A percentile compares a stretch with the other conserved stretches of the same genome.
Conservation (phyloP, 108 stramenopile species). For the Epipyxis sp. region DNA sequence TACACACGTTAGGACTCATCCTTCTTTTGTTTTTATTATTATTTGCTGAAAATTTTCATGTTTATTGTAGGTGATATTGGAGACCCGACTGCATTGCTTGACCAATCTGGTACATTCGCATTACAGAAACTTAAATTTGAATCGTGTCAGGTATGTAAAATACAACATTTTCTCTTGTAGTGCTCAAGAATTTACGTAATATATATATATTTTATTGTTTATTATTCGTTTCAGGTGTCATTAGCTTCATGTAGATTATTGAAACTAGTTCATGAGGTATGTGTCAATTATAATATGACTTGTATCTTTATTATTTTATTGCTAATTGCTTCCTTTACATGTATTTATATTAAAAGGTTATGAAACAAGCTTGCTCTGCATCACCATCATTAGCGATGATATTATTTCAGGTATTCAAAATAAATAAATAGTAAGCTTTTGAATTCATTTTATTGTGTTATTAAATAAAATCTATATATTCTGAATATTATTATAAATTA, state of each 20-base stretch:
- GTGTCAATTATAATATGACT: too few species aligned
- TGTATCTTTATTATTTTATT: too few species aligned
- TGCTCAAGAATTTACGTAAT: background rate
- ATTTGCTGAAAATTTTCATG: background rate
- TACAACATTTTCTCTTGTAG: too few species aligned
- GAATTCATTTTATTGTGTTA: background rate
- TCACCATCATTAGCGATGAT: background rate
- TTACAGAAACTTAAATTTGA: constrained; percentile 11
- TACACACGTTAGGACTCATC: too few species aligned
- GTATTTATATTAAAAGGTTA: too few species aligned
- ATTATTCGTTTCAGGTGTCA: background rate
- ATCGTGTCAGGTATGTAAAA: constrained; percentile 19
- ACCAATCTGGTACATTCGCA: constrained; percentile 9
- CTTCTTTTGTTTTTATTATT: too few species aligned
- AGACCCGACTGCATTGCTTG: background rate
- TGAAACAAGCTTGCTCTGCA: background rate
- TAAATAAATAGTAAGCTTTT: too few species aligned
- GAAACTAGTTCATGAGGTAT: constrained; percentile 27
- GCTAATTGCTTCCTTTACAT: too few species aligned
- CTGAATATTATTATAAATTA: background rate
- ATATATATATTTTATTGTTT: background rate
- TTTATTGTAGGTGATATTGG: background rate
- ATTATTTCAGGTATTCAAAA: too few species aligned
- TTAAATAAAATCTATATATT: background rate
- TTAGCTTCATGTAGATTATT: constrained; percentile 3